phyloP scores from a whole-genome alignment of 1,284 basidiomycete genomes.

The Mycena citricolor region DNA sequence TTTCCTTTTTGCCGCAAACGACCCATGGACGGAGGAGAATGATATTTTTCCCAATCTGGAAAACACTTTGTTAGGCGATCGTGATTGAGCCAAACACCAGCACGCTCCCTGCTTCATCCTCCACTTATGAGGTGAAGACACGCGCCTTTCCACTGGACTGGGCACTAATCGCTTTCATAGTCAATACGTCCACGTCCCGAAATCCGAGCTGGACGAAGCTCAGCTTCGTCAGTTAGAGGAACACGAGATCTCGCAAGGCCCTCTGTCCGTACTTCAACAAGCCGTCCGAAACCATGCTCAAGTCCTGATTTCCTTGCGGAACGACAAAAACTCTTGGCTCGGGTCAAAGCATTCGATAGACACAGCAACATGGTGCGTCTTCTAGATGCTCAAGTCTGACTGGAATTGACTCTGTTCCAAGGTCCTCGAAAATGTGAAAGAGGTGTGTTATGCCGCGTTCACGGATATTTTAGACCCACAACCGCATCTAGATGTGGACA shows the following conservation, averaged over 20 bases:
- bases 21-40: conserved; percentile 60
- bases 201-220: conserved; percentile 96
- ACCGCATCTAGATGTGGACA: conserved; percentile 91
- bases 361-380: conserved; percentile 94
- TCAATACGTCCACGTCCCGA: conserved; percentile 95
- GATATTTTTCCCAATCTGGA: conserved; percentile 14
- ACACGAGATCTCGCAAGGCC: conserved; percentile 96
- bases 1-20: conserved; percentile 89
- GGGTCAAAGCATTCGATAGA: conserved; percentile 98
- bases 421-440: conserved; percentile 97
- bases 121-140: conserved; percentile 36
- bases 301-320: conserved; percentile 94
- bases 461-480: conserved; percentile 9
- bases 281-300: conserved; percentile 98
- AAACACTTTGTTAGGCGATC: conserved; percentile 16
- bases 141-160: conserved; percentile 8
- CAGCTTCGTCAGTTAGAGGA: conserved; percentile 96
- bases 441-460: conserved; percentile 50
- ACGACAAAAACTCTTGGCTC: conserved; percentile 98
- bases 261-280: conserved; percentile 96
- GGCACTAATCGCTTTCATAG: conserved; percentile 41
- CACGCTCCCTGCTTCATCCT: not conserved
- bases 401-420: conserved; percentile 32
- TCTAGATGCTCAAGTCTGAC: conserved; percentile 7
- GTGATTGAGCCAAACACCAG: conserved; percentile 8